Base-by-base conservation (phyloP, 306 rosid genomes). In the Ormosia semicastrata region DNA sequence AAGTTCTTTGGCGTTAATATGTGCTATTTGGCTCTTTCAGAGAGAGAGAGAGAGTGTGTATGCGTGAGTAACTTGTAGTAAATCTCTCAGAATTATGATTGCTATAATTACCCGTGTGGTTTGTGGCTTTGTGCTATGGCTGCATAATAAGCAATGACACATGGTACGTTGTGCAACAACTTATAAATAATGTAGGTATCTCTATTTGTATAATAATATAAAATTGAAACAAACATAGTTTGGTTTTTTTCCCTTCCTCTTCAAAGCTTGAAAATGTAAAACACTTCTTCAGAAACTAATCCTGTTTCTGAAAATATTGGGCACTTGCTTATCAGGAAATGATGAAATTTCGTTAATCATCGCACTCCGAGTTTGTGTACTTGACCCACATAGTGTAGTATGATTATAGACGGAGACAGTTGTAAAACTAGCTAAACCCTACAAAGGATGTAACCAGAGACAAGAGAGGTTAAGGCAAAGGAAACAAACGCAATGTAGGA, bases 401-500 rank as follows among this genome's bases (percentile, higher is more conserved):
- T 49, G 13, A 13, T 15, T 34, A 50, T 3, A 74, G 13, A 43
- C 17, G 1, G 40, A 50, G 54, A 64, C 30, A 11, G 3, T 6
- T 36, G 47, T 37, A 67, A 12, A 79, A 53, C 88, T 91, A 86
- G 33, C 65, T 66, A 76, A 87, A 75, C 70, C 76, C 86, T 87
- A 81, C 84, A 84, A n/a, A 90, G 93, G 9, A 85, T 68, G 84
- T 86, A 87, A 84, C 90, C 94, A 79, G 98, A 89, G 83, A 90
- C 56, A 73, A 91, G 37, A 49, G 98, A 88, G 76, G 89, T 59
- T 13, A 75, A 87, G 50, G 98, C 94, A 87, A 95, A 87, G 8
- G 91, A 85, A 53, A 78, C 57, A 83, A 90, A 95, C 2, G 97
- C 99, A 75, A 86, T 73, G 62, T 91, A 90, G 49, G 99, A 90